Base-by-base conservation (phyloP, 306 rosid species). In the Mimosa bimucronata region DNA sequence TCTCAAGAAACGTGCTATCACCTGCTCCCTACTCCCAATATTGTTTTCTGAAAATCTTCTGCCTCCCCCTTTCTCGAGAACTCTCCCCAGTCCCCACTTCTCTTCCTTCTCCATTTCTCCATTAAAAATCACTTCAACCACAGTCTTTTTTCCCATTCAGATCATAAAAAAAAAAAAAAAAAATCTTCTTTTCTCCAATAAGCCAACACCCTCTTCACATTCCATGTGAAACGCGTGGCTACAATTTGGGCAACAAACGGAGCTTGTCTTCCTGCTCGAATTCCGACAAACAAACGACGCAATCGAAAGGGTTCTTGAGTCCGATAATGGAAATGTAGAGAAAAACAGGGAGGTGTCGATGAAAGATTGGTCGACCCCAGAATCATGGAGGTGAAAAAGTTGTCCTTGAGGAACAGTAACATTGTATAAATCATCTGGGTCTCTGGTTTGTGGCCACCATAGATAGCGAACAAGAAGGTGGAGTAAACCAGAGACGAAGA, bases 151-250 rank as follows among this genome's bases (percentile, higher is more conserved):
- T n/a, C n/a, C n/a, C n/a, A n/a, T n/a, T n/a, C n/a, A n/a, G n/a
- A n/a, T n/a, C n/a, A n/a, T n/a, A n/a, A n/a, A n/a, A n/a, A n/a
- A n/a, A n/a, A n/a, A n/a, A n/a, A n/a, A n/a, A n/a, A n/a, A n/a
- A n/a, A n/a, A n/a, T n/a, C n/a, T n/a, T n/a, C n/a, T n/a, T n/a
- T n/a, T n/a, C n/a, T n/a, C n/a, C n/a, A n/a, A n/a, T n/a, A n/a
- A n/a, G n/a, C n/a, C n/a, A n/a, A n/a, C n/a, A n/a, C n/a, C n/a
- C n/a, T n/a, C n/a, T n/a, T n/a, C n/a, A 69, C 98, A 95, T 48
- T 93, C 97, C 85, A 84, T 86, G 84, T 96, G 99, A 74, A 96
- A 96, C 18, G 97, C 98, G 74, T 96, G 99, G 87, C 97, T 91
- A 53, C 99, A 96, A n/a, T 87, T 85, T 91, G 4, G 99, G 98